Base-by-base conservation (phyloP, 805 yeast species). In the Candida vartiovaarae region DNA sequence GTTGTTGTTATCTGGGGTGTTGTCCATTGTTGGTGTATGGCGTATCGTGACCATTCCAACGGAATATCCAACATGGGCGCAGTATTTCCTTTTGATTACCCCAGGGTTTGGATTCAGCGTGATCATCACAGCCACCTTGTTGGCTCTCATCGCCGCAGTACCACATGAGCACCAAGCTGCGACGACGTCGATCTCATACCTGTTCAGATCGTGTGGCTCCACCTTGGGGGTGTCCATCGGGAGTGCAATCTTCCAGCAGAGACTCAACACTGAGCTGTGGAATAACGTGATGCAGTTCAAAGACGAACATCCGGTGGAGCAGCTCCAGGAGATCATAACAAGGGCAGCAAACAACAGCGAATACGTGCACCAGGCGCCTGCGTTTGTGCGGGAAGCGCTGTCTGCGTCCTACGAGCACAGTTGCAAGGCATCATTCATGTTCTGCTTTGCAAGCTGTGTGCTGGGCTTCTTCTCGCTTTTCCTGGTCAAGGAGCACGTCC, bases 71-170 rank as follows among this genome's bases (percentile, higher is more conserved):
- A 51, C 60, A 6, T 62, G 72, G 52, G 70, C 65, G 30, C 77
- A 75, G 49, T 75, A 62, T 48, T 43, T 68, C 2, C 46, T 81
- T 29, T 58, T 70, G 27, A 47, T 74, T 4, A 61, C 75, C 3
- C 78, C 83, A 3, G 78, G 82, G 2, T 55, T 75, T 44, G 81
- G 83, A 1, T 74, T 73, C 49, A 64, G 85, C 1, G 70, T 76
- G 3, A 68, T 81, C 61, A 68, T 83, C 50, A 82, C 89, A 0
- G 77, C 81, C 9, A 80, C 87, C 0, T 65, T 83, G 37, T 61
- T 82, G 24, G 77, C 88, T 1, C 71, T 82, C 65, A 81, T 83
- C 49, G 84, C 89, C 2, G 79, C 88, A 2, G 89, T 80, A 8
- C 87, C 88, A 2, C 61, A 69, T 33, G 76, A 79, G 44, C 74